Conservation (phyloP, 2,329 filamentous ascomycete species). For the Fusarium torulosum region DNA sequence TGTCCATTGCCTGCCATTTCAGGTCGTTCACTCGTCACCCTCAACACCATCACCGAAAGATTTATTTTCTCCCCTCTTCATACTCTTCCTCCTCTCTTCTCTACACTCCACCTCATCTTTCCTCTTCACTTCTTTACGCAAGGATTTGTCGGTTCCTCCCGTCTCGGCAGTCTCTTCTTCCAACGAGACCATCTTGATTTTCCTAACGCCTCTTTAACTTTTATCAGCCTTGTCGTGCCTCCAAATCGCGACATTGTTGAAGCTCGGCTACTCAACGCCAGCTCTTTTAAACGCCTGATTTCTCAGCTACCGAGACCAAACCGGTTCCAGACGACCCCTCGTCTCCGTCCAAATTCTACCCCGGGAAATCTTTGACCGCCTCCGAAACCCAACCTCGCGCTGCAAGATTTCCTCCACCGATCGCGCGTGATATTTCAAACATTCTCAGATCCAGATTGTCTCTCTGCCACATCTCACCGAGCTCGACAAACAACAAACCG, state of each 20-base stretch:
- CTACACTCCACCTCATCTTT: not conserved
- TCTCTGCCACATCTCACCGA: slow-evolving; percentile 7
- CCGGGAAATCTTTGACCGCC: slow-evolving; percentile 48
- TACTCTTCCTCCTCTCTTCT: slow-evolving; percentile 3
- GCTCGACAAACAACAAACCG: not conserved
- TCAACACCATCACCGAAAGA: slow-evolving; percentile 40
- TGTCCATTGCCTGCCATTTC: slow-evolving; percentile 22
- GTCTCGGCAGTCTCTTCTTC: slow-evolving; percentile 5
- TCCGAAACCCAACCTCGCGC: slow-evolving; percentile 40
- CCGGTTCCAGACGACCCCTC: slow-evolving; percentile 35
- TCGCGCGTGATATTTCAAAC: slow-evolving; percentile 43
- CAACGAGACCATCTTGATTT: slow-evolving; percentile 19
- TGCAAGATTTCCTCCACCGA: slow-evolving; percentile 37
- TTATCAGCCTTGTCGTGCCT: slow-evolving; percentile 3
- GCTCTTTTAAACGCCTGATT: slow-evolving; percentile 1
- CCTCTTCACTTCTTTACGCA: slow-evolving; percentile 20
- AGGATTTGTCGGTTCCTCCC: slow-evolving; percentile 9
- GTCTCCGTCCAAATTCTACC: slow-evolving; percentile 40
- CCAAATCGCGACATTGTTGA: not conserved
- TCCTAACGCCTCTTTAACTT: slow-evolving; percentile 14
- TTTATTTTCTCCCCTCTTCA: slow-evolving; percentile 21
- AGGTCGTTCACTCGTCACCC: slow-evolving; percentile 21
- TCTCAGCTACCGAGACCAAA: slow-evolving; percentile 10
- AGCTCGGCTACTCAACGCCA: not conserved
- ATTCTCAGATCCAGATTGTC: slow-evolving; percentile 10